Evolutionary conservation across 148 eudicot species (phyloP), one percentile per base, ranked within the genome.

Genomic region (Beta vulgaris): DNA sequence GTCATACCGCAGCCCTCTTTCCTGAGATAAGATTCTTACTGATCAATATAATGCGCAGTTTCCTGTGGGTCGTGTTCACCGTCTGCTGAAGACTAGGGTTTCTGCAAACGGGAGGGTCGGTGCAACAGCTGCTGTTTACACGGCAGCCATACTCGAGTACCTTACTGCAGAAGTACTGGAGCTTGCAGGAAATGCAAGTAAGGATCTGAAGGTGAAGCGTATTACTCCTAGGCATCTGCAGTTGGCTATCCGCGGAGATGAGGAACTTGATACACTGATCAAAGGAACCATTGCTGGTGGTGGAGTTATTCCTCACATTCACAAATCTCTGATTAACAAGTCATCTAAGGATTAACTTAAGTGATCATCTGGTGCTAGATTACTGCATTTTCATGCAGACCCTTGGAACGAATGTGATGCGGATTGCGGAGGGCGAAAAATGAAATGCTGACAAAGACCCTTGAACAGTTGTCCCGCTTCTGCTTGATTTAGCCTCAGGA

Each of bases 251-350:
- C 87, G 89, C 13, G 91, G 91, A 68, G 89, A 88, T 69, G 91
- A 88, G 71, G 91, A 88, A 44, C 91, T 88, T 1, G 91, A 86
- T 80, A 88, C 91, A 8, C 84, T 88, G 18, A 88, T 88, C 60
- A 88, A 88, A 51, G 91, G 91, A 75, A 88, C 91, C 72, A 88
- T 88, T 64, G 91, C 91, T 51, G 91, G 91, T 60, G 91, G 89
- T 28, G 91, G 91, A 16, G 89, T 88, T 36, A 88, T 88, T 44
- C 91, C 91, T 16, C 91, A 88, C 77, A 86, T 86, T 63, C 91
- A 88, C 87, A 88, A 88, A 82, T 88, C 91, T 39, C 87, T 88
- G 16, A 88, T 88, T 67, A 88, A 88, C 87, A 88, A 88, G 79
- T 86, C 91, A 7, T 82, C 91, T 14, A 88, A 85, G 80, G 89